Conservation (phyloP, 2,329 filamentous ascomycete species). For the Aspergillus phoenicis region DNA sequence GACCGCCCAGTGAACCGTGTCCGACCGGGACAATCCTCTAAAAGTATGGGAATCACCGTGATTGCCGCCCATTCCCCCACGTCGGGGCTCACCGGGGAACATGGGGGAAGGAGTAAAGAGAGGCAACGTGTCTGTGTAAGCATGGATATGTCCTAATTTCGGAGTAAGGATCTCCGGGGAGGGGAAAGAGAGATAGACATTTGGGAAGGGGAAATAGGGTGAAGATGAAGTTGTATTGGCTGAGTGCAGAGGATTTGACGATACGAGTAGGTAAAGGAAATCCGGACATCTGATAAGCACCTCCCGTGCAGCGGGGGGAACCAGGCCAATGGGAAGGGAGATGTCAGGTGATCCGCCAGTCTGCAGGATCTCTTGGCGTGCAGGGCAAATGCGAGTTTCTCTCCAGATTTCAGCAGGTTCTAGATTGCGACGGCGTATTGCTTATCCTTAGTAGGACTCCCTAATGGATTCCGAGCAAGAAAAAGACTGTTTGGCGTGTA, state of each 20-base stretch:
- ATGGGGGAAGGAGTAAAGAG: not conserved
- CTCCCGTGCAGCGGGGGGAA: not conserved
- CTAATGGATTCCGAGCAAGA: too few species aligned
- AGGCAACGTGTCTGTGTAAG: not conserved
- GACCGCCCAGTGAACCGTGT: not conserved
- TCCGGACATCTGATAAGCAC: not conserved
- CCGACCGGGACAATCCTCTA: not conserved
- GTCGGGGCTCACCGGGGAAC: slow-evolving; percentile 1
- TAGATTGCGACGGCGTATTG: too few species aligned
- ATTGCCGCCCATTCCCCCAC: not conserved
- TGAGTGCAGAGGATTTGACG: not conserved
- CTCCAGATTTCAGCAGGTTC: too few species aligned
- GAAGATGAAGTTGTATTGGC: not conserved
- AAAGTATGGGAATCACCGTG: too few species aligned
- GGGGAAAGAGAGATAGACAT: too few species aligned
- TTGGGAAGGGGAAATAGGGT: too few species aligned
- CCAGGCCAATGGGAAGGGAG: not conserved
- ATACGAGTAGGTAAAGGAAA: not conserved
- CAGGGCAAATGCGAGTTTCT: not conserved
- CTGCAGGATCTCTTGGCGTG: not conserved
- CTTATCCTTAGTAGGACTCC: too few species aligned
- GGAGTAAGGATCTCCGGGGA: not conserved
- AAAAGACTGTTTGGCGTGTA: too few species aligned
- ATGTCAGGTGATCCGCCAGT: not conserved
- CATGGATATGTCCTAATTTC: not conserved